These are phyloP conservation scores for Cryphonectria nitschkei DNA, from an alignment of 2,329 filamentous ascomycete genomes.

Conservation along the genomic window DNA sequence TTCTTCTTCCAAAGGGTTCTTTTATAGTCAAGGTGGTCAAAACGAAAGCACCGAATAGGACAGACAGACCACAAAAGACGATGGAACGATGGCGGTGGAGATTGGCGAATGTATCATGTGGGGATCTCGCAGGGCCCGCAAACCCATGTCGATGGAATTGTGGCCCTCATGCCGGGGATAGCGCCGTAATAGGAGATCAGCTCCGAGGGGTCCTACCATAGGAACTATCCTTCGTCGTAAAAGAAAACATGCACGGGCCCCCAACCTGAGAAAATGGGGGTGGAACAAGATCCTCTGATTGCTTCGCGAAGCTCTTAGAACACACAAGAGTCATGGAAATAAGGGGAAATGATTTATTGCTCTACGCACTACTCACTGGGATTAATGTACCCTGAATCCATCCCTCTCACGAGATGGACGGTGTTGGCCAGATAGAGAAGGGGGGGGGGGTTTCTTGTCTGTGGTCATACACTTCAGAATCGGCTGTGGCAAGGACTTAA, in stretches of 20 bases:
- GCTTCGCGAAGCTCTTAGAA: neutral
- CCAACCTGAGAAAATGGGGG: neutral
- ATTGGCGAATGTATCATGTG: constrained; percentile 2
- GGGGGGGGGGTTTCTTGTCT: no score
- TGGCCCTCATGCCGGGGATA: neutral
- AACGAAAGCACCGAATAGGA: neutral
- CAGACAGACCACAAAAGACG: neutral
- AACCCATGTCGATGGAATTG: neutral
- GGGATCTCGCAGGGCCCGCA: neutral
- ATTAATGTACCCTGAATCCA: neutral
- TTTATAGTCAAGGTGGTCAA: neutral
- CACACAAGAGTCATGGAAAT: neutral
- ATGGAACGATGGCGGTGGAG: constrained; percentile 5
- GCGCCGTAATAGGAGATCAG: neutral
- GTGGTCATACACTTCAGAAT: neutral
- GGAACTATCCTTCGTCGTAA: neutral
- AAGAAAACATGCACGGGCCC: neutral
- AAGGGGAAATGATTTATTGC: no score
- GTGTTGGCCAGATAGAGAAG: neutral
- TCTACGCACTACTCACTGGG: neutral
- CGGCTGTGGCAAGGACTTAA: neutral
- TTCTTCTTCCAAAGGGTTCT: neutral
- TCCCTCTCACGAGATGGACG: no score
- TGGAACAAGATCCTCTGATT: neutral
- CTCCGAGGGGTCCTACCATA: neutral